Percentiles rank a stretch among this genome's conserved stretches.
phyloP scores from a whole-genome alignment of 345 rosid species.

The thale cress (Arabidopsis thaliana) region TAIR10.1 NC_003070.9:28855001-28855500 shows the following conservation, averaged over 20 bases:
- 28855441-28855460: background rate
- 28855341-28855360: background rate
- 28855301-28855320: background rate
- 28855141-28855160: slow-evolving; percentile 99
- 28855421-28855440: background rate
- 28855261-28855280: background rate
- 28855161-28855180: slow-evolving; percentile 99
- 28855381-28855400: background rate
- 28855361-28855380: slow-evolving; percentile 25
- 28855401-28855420: slow-evolving; percentile 1
- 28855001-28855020: background rate
- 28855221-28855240: background rate
- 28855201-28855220: background rate
- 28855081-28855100: slow-evolving; percentile 94
- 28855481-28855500: background rate
- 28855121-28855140: slow-evolving; percentile 92
- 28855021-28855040: background rate
- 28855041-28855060: background rate
- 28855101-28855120: slow-evolving; percentile 97
- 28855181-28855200: slow-evolving; percentile 62
- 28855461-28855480: background rate
- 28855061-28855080: background rate
- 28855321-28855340: background rate
- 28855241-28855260: background rate
- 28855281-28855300: background rate